These are phyloP conservation scores for Scedosporium apiospermum DNA, from an alignment of 2,329 filamentous ascomycete species.

Conservation along the genomic window DNA sequence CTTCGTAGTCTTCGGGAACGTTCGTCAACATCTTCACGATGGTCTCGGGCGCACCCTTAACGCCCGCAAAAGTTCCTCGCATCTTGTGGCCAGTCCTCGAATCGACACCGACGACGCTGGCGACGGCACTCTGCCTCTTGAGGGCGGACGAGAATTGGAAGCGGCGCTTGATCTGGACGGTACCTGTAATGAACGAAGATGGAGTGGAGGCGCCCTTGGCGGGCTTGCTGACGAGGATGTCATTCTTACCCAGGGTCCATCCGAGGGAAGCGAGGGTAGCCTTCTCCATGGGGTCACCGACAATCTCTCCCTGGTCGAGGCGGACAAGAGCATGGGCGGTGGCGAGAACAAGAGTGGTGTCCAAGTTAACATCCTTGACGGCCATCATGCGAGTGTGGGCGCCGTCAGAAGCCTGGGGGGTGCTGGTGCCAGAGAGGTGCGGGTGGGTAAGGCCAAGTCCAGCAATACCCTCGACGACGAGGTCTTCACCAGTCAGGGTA, in stretches of 20 bases:
- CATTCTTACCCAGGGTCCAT: constrained; percentile 86
- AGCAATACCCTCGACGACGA: constrained; percentile 94
- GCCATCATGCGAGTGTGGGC: constrained; percentile 71
- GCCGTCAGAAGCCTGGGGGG: constrained; percentile 62
- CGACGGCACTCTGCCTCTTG: constrained; percentile 92
- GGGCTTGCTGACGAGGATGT: constrained; percentile 65
- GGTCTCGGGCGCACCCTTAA: constrained; percentile 96
- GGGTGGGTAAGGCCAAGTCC: constrained; percentile 65
- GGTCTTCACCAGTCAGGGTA: constrained; percentile 88
- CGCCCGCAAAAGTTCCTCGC: constrained; percentile 82
- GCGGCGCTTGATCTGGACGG: constrained; percentile 87
- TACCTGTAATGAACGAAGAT: constrained; percentile 47
- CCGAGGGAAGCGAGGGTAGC: constrained; percentile 82
- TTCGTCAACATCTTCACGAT: constrained; percentile 86
- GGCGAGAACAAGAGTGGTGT: constrained; percentile 87
- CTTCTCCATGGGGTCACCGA: constrained; percentile 98
- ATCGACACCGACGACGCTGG: constrained; percentile 67
- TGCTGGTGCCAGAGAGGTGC: constrained; percentile 43
- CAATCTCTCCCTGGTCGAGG: constrained; percentile 91
- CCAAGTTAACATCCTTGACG: constrained; percentile 60
- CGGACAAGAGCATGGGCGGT: constrained; percentile 94
- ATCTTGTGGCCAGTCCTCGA: constrained; percentile 64
- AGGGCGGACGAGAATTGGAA: constrained; percentile 97
- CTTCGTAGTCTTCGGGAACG: constrained; percentile 82
- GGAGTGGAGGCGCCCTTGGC: constrained; percentile 27